Conservation (phyloP, 139 green algal species). For the Marvania coccoides region DNA sequence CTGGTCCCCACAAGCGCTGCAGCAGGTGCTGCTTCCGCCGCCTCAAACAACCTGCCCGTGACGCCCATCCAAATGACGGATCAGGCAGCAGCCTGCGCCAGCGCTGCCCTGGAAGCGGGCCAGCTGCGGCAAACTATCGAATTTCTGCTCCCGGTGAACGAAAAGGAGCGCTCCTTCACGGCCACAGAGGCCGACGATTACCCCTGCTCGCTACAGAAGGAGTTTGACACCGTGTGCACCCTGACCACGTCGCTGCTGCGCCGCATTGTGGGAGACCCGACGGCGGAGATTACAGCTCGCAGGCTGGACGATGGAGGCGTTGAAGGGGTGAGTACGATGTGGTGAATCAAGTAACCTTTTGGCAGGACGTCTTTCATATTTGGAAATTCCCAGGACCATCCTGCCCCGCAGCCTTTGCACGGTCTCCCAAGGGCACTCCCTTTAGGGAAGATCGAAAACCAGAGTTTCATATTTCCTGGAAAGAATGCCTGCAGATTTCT, state of each 20-base stretch:
- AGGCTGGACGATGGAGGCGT: slow-evolving; percentile 33
- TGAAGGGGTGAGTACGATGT: slow-evolving; percentile 33
- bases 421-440: too few species aligned
- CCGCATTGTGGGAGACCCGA: not conserved
- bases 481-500: not conserved
- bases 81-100: slow-evolving; percentile 7
- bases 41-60: not conserved
- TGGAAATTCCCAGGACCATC: too few species aligned
- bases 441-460: too few species aligned
- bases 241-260: slow-evolving; percentile 14
- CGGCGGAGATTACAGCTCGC: not conserved
- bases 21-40: not conserved
- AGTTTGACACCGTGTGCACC: slow-evolving; percentile 21
- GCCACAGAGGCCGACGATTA: slow-evolving; percentile 33
- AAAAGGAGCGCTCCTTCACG: slow-evolving; percentile 31
- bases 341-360: too few species aligned
- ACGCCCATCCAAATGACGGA: not conserved
- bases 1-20: not conserved
- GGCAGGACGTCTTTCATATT: too few species aligned
- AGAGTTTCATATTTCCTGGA: not conserved
- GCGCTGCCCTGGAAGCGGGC: slow-evolving; percentile 4
- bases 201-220: slow-evolving; percentile 33
- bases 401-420: too few species aligned
- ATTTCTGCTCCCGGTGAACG: slow-evolving; percentile 34
- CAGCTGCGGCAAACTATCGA: slow-evolving; percentile 8